Evolutionary conservation across 345 rosid genomes (phyloP), one percentile per base, ranked within the genome.

Genomic region (Salix dunnii): DNA sequence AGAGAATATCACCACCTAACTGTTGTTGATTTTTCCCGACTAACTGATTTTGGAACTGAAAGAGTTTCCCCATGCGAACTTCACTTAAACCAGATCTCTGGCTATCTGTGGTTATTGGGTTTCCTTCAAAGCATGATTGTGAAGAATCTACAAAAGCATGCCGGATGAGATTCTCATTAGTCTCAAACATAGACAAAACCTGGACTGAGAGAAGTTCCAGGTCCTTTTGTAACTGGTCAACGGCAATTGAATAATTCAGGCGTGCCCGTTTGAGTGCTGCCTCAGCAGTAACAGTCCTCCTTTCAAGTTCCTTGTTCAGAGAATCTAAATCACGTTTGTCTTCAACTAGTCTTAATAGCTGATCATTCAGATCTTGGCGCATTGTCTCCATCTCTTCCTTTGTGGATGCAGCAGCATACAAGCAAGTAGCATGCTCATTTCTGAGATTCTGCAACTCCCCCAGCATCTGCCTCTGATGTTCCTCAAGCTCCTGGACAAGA

Each of bases 401-500:
- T 14, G 90, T 74, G n/a, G 94, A 84, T 74, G 97, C 88, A 84
- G 89, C 73, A 43, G 91, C 82, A 58, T 87, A 93, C 78, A 91
- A 72, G 81, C 93, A 96, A 42, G 88, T 82, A 61, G 99, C 88
- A 81, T 96, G 97, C 75, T 93, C 99, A 83, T 85, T 89, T 86
- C 93, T 93, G 75, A 93, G 87, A 86, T 78, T 93, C 89, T 96
- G 96, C 83, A 96, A 83, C 89, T 96, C 99, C 71, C 82, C 91
- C 76, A 93, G 80, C 86, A 96, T 85, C 87, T 87, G 99, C 84
- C 98, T 87, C 83, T 96, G 99, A 80, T 90, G 92, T 84, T 92
- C 99, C 91, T 93, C 99, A 48, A 96, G 97, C 89, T 96, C 99
- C 85, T 91, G 97, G 68, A 96, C 87, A 53, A 96, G 88, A 51